Base-by-base conservation (phyloP, 1,284 basidiomycete genomes). In the Ganoderma multipileum region DNA sequence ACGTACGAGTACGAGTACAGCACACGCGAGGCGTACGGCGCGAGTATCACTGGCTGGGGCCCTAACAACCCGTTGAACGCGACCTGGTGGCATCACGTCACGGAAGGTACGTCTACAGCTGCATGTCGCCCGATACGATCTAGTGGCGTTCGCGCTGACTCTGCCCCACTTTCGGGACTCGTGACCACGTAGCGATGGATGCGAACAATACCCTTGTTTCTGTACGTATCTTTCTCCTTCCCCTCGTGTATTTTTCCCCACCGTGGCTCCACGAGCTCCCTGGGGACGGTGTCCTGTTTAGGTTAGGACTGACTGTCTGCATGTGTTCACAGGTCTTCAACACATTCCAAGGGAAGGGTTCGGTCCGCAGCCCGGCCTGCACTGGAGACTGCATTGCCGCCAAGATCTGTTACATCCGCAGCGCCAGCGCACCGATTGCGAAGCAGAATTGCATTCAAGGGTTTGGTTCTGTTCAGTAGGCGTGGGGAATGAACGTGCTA, bases 81-180 rank as follows among this genome's bases (percentile, higher is more conserved):
- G 20, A 94, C 93, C 6, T 95, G 91, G 89, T 95, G 93, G 92
- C 92, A 94, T 74, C 85, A 80, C 33, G 88, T 95, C 52, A 95
- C 94, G 3, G 92, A 95, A 81, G 86, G 91, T 89, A 68, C 70
- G 82, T 81, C 55, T 38, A 3, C 12, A 28, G 16, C 12, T 52
- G 18, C 33, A 18, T 42, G 2, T 12, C 28, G 14, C 18, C 47
- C 9, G n/a, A 8, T 2, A 23, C 7, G 20, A n/a, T 36, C 11
- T 38, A 59, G 36, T 16, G 38, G 33, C 23, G 18, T 58, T 18
- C 9, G 57, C 38, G 36, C 57, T 59, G 36, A 59, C 20, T 30
- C 44, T 12, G 33, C 61, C 2, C 61, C 61, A 52, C 47, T 18
- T 58, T 28, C 14, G 33, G 44, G 11, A 41, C 55, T 66, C 26